phyloP scores from a whole-genome alignment of 2,329 filamentous ascomycete species.

The Chaetomium strumarium region DNA sequence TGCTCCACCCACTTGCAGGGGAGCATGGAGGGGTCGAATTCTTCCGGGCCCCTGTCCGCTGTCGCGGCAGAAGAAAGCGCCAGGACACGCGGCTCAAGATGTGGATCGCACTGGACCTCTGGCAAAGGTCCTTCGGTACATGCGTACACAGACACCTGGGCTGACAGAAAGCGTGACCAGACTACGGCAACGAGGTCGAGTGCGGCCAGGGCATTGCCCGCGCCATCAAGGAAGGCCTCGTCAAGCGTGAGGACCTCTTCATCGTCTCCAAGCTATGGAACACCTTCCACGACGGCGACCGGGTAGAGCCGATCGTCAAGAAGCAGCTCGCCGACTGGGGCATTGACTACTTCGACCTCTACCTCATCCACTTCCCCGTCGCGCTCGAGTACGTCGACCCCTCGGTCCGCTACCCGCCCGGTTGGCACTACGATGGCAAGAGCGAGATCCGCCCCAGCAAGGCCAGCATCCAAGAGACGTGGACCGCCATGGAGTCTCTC shows the following conservation, averaged over 20 bases:
- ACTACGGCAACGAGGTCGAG: constrained; percentile 80
- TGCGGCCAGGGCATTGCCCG: constrained; percentile 69
- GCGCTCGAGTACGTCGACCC: constrained; percentile 82
- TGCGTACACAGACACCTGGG: background rate
- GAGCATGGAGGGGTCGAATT: constrained; percentile 12
- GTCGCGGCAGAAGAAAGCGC: constrained; percentile 8
- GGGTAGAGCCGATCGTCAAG: constrained; percentile 67
- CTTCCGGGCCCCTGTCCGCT: constrained; percentile 16
- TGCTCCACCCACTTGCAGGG: constrained; percentile 15
- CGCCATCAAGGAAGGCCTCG: constrained; percentile 73
- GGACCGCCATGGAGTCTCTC: constrained; percentile 71
- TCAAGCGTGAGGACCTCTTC: constrained; percentile 83
- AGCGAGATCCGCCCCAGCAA: constrained; percentile 58
- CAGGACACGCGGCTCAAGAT: background rate
- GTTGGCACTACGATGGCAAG: constrained; percentile 64
- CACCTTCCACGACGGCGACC: constrained; percentile 76
- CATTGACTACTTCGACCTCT: constrained; percentile 85
- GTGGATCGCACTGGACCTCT: constrained; percentile 2
- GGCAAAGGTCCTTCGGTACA: too few species aligned
- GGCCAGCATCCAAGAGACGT: constrained; percentile 73
- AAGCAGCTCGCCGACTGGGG: constrained; percentile 78
- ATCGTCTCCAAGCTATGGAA: constrained; percentile 93
- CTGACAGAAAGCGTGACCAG: constrained; percentile 35
- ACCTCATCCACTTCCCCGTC: constrained; percentile 84
- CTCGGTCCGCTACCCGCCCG: constrained; percentile 69